Percentiles rank a stretch among this genome's conserved stretches.
Evolutionary conservation across 2,329 filamentous ascomycete genomes (phyloP).

Genomic region (Diaporthe helianthi): DNA sequence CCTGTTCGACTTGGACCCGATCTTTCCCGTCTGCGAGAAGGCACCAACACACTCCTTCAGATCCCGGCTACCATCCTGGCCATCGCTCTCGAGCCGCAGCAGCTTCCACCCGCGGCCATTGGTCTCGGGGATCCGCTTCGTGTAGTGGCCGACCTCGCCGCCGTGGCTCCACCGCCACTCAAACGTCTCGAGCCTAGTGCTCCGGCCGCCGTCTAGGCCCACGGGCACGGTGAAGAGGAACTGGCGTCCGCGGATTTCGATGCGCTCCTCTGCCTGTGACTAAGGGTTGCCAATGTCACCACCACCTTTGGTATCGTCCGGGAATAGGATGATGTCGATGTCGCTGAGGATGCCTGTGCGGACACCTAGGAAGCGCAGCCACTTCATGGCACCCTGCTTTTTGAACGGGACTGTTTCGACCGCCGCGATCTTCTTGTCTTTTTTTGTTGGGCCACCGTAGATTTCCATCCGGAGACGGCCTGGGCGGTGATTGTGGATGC

Average conservation of each 20-base stretch:
- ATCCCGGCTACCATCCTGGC: conserved; percentile 8
- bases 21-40: conserved; percentile 11
- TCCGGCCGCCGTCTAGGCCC: not conserved
- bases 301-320: not conserved
- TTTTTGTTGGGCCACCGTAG: not conserved
- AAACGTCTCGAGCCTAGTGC: conserved; percentile 5
- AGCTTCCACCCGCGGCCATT: conserved; percentile 13
- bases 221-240: conserved; percentile 2
- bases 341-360: not conserved
- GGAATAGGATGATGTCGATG: conserved; percentile 14
- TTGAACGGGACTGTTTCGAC: conserved; percentile 14
- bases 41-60: conserved; percentile 18
- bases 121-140: not conserved
- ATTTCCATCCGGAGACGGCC: conserved; percentile 8
- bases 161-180: conserved; percentile 23
- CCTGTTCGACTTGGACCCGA: conserved; percentile 13
- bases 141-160: conserved; percentile 18
- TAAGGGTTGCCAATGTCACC: too few relatives aligned
- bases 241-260: conserved; percentile 7
- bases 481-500: not conserved
- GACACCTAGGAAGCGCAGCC: not conserved
- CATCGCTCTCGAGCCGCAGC: conserved; percentile 12
- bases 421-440: conserved; percentile 1
- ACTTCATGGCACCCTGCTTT: not conserved
- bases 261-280: not conserved